These are phyloP conservation scores for Phalaenopsis equestris DNA, from an alignment of 106 monocot genomes.

Conservation along the genomic window DNA sequence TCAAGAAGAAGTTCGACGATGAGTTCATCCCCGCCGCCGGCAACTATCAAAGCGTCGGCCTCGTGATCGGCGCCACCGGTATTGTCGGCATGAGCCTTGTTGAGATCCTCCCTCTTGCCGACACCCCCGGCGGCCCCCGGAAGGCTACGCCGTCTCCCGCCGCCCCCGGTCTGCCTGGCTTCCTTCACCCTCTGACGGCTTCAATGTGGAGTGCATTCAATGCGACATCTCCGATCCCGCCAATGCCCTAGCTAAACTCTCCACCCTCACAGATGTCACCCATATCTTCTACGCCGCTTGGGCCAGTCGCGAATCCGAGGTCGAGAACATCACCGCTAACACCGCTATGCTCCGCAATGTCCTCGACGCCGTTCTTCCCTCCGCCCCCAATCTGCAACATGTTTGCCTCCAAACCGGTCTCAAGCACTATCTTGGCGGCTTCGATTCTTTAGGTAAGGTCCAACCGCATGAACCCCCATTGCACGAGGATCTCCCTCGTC, in stretches of 20 bases:
- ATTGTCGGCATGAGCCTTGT: slow-evolving; percentile 60
- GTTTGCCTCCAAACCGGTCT: slow-evolving; percentile 79
- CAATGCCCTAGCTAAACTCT: slow-evolving; percentile 51
- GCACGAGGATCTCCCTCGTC: slow-evolving; percentile 49
- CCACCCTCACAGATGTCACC: slow-evolving; percentile 69
- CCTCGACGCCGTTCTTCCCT: slow-evolving; percentile 40
- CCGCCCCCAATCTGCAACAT: slow-evolving; percentile 52
- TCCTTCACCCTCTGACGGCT: slow-evolving; percentile 36
- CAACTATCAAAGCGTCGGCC: slow-evolving; percentile 37
- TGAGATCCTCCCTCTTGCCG: slow-evolving; percentile 77
- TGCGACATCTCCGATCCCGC: slow-evolving; percentile 62
- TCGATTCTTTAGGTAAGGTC: slow-evolving; percentile 27
- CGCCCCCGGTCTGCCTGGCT: slow-evolving; percentile 31
- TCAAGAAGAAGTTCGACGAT: neutral
- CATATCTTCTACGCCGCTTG: slow-evolving; percentile 77
- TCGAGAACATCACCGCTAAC: slow-evolving; percentile 46
- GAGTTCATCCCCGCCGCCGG: neutral
- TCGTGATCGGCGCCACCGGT: slow-evolving; percentile 61
- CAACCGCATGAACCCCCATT: slow-evolving; percentile 39
- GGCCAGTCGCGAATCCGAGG: slow-evolving; percentile 34
- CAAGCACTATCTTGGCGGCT: slow-evolving; percentile 66
- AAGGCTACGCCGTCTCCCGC: slow-evolving; percentile 65
- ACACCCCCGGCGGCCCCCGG: slow-evolving; percentile 94
- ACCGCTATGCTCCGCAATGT: slow-evolving; percentile 70
- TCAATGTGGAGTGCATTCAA: slow-evolving; percentile 34